Percentiles rank a stretch among this genome's conserved stretches.
Conservation (phyloP, 208 protist species). For the Kentomonas sorsogonicus region DNA sequence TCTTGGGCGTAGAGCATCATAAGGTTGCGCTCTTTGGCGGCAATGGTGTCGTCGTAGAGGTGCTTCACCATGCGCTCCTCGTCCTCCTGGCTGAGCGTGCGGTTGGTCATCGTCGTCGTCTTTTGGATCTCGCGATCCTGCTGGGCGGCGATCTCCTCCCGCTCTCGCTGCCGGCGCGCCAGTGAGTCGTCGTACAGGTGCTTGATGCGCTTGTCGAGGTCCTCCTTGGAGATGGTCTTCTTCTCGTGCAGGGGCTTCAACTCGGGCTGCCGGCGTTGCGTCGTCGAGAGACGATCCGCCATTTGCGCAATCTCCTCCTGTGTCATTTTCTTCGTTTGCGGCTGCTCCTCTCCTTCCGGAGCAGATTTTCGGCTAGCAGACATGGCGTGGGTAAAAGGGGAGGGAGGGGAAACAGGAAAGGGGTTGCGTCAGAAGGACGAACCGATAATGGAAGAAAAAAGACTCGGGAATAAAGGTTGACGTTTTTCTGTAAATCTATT, state of each 20-base stretch:
- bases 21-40: slow-evolving; percentile 43
- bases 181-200: slow-evolving; percentile 84
- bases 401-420: neutral
- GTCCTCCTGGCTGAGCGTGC: slow-evolving; percentile 27
- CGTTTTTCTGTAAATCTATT: no score
- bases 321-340: slow-evolving; percentile 31
- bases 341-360: neutral
- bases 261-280: slow-evolving; percentile 16
- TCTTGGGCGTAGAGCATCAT: slow-evolving; percentile 37
- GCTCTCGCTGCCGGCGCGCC: slow-evolving; percentile 30
- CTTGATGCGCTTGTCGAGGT: slow-evolving; percentile 51
- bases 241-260: slow-evolving; percentile 42
- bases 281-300: slow-evolving; percentile 44
- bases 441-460: no score
- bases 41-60: slow-evolving; percentile 71
- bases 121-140: slow-evolving; percentile 43
- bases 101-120: slow-evolving; percentile 26
- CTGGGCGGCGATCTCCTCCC: slow-evolving; percentile 40
- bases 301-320: slow-evolving; percentile 62
- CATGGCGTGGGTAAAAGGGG: neutral
- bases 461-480: no score
- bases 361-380: neutral
- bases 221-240: slow-evolving; percentile 41
- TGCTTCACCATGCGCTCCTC: slow-evolving; percentile 45
- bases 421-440: no score